Base-by-base conservation (phyloP, 805 yeast genomes). In the Yamadazyma laniorum region DNA sequence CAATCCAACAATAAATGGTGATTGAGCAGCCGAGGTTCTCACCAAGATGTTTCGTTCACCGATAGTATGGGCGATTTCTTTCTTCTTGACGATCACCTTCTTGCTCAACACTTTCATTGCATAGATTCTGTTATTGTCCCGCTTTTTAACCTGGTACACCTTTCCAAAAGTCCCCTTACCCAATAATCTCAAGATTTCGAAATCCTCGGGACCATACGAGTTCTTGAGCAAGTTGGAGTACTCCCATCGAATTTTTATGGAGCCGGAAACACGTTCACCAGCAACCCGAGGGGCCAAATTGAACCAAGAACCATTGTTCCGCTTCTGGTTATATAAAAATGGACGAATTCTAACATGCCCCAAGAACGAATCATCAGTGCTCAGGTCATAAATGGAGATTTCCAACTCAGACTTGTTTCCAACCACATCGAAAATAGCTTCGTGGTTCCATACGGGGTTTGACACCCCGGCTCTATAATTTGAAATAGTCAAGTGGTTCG, bases 91-190 rank as follows among this genome's bases (percentile, higher is more conserved):
- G 60, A 93, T 93, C 30, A 89, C 91, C 59, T 90, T 90, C 62
- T 93, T 93, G 18, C 95, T 85, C 37, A 93, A 75, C 19, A 91
- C 95, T 65, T 93, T 93, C 99, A 93, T 93, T 28, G 99, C 99
- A 59, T 93, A 93, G 42, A 93, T 84, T 52, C 97, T 78, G 42
- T 79, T 77, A 6, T 95, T 88, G 58, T 93, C 98, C 50, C 75
- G 75, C 74, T 91, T 93, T 47, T 84, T 80, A 30, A 93, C 99
- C 67, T 93, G 99, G 64, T 84, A 93, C 25, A 91, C 99, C 67
- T 88, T 96, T 22, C 99, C 99, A 70, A 91, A 91, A 1, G 98
- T 93, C 38, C 99, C 99, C 58, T 88, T 89, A 44, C 99, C 99
- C 44, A 91, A 70, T 37, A 91, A 70, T 55, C 96, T 75, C 52